These are phyloP conservation scores for Fagopyrum homotropicum DNA, from an alignment of 148 eudicot species.

Conservation along the genomic window DNA sequence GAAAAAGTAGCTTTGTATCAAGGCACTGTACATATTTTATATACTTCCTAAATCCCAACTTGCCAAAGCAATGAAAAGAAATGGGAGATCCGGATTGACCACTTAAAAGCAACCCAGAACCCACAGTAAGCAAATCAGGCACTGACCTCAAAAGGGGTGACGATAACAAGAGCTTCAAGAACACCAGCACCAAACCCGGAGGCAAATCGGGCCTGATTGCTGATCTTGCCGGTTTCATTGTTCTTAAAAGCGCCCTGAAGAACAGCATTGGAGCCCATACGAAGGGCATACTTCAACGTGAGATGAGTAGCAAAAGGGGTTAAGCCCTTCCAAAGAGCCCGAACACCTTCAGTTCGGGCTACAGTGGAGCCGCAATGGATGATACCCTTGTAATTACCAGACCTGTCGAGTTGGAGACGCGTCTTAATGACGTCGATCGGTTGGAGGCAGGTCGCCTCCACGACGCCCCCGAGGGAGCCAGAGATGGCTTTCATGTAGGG, in stretches of 20 bases:
- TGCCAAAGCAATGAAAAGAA: neutral
- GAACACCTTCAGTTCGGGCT: conserved; percentile 51
- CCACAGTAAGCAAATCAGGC: neutral
- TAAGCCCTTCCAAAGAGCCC: conserved; percentile 87
- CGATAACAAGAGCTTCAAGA: conserved; percentile 85
- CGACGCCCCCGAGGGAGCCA: conserved; percentile 73
- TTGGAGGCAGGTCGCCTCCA: conserved; percentile 75
- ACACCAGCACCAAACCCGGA: conserved; percentile 94
- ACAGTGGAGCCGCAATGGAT: conserved; percentile 65
- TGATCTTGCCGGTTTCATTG: conserved; percentile 47
- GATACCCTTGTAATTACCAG: conserved; percentile 66
- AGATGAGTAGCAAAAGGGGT: conserved; percentile 86
- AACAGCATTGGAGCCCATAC: conserved; percentile 87
- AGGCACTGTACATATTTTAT: neutral
- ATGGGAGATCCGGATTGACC: neutral
- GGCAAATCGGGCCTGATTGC: conserved; percentile 38
- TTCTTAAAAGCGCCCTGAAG: conserved; percentile 70
- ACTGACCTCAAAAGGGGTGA: conserved; percentile 86
- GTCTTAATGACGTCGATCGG: conserved; percentile 94
- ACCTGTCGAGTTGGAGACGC: conserved; percentile 65
- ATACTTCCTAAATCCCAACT: neutral
- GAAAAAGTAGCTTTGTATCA: neutral
- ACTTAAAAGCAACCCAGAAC: neutral
- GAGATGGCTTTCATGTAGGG: conserved; percentile 76
- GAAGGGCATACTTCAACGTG: conserved; percentile 70